phyloP scores from a whole-genome alignment of 2,329 filamentous ascomycete genomes.

The Aspergillus novofumigatus region DNA sequence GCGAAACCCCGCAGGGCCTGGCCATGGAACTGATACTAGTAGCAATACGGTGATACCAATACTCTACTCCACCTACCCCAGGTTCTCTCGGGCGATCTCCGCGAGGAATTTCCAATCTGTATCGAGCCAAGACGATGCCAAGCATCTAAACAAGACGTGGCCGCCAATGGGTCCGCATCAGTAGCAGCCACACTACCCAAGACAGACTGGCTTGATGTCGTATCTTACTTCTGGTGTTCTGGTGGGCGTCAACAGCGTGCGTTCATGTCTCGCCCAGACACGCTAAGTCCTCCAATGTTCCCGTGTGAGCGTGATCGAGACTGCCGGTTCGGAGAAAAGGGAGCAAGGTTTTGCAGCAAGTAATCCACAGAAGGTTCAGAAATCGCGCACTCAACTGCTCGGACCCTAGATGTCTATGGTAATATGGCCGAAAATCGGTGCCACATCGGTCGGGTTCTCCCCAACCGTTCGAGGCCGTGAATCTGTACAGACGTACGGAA shows the following conservation, averaged over 20 bases:
- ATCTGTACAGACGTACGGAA: not conserved
- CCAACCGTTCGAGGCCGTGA: not conserved
- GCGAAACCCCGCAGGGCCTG: not conserved
- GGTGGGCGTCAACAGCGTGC: not conserved
- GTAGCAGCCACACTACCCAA: not conserved
- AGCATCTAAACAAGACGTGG: conserved; percentile 15
- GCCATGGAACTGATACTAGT: not conserved
- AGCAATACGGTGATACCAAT: not conserved
- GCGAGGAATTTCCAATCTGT: conserved; percentile 13
- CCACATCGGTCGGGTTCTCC: not conserved
- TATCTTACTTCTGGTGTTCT: not conserved
- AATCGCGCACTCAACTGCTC: not conserved
- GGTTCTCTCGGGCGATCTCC: conserved; percentile 7
- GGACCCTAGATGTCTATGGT: not conserved
- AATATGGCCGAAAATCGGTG: not conserved
- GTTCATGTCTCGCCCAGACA: not conserved
- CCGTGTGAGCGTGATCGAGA: not conserved
- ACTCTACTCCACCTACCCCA: conserved; percentile 8
- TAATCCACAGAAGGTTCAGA: not conserved
- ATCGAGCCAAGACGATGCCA: conserved; percentile 21
- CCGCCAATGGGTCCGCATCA: conserved; percentile 2
- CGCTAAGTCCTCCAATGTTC: not conserved
- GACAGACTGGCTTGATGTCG: not conserved
- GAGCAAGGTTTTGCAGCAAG: not conserved
- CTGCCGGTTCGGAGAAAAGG: not conserved